Conservation (phyloP, 345 rosid species). For the Rhodamnia rubescens region DNA sequence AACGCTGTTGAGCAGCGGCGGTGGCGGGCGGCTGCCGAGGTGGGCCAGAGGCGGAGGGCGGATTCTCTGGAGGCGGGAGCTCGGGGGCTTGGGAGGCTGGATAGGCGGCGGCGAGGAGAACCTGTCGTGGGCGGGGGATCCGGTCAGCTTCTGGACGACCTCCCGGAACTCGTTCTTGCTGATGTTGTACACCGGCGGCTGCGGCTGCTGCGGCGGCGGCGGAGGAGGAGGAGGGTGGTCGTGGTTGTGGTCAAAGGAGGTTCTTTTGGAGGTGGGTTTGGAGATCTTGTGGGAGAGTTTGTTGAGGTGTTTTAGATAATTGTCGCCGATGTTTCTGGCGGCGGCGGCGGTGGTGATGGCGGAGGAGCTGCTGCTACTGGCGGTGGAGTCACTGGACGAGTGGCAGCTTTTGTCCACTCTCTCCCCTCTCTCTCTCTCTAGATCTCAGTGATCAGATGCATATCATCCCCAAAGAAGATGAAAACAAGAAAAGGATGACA, state of each 20-base stretch:
- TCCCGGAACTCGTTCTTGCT: constrained; percentile 85
- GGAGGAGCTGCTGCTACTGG: constrained; percentile 8
- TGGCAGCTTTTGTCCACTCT: constrained; percentile 47
- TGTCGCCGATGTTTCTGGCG: constrained; percentile 7
- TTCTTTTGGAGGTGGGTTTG: constrained; percentile 36
- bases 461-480: not conserved
- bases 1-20: constrained; percentile 28
- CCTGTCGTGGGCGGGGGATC: constrained; percentile 86
- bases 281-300: constrained; percentile 79
- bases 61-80: constrained; percentile 82
- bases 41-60: constrained; percentile 88
- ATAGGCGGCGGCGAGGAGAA: constrained; percentile 21
- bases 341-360: constrained; percentile 2
- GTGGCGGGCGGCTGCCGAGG: constrained; percentile 39
- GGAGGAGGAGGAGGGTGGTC: constrained; percentile 7
- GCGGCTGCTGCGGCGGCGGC: constrained; percentile 12
- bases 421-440: not conserved
- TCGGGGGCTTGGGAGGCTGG: constrained; percentile 60
- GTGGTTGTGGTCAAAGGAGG: constrained; percentile 21
- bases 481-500: not conserved
- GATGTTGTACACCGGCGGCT: constrained; percentile 81
- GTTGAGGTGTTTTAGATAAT: constrained; percentile 58
- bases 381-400: constrained; percentile 34
- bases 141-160: constrained; percentile 91
- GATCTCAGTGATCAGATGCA: not conserved